Evolutionary conservation across 2,329 filamentous ascomycete species (phyloP).

Genomic region (Sclerotinia subarctica): DNA sequence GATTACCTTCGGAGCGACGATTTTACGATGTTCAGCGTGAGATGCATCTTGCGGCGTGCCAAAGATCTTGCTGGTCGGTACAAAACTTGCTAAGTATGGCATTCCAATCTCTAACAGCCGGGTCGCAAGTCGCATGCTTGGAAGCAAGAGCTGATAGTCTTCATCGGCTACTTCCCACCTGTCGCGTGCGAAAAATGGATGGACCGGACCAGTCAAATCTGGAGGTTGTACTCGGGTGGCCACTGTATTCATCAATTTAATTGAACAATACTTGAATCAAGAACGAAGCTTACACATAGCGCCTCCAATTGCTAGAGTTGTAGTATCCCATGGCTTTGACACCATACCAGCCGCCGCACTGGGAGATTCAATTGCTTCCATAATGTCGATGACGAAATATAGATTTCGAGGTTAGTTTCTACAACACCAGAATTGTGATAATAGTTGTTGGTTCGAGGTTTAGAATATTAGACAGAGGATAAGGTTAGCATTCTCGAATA

Average conservation of each 20-base stretch:
- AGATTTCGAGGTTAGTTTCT: not conserved
- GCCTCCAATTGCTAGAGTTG: constrained; percentile 6
- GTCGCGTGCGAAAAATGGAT: constrained; percentile 26
- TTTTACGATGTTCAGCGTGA: not conserved
- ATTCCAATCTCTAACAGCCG: constrained; percentile 29
- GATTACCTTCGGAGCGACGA: constrained; percentile 12
- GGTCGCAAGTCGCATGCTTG: constrained; percentile 32
- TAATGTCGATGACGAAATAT: not conserved
- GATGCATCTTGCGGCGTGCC: not conserved
- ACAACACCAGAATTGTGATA: not conserved
- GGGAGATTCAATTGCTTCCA: not conserved
- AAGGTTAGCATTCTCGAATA: not conserved
- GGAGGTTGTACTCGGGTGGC: not conserved
- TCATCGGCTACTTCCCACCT: constrained; percentile 27
- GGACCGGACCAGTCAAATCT: constrained; percentile 20
- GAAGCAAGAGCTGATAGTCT: constrained; percentile 29
- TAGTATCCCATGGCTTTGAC: constrained; percentile 14
- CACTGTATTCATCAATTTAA: not conserved
- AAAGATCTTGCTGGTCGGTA: constrained; percentile 25
- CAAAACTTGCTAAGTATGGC: constrained; percentile 31
- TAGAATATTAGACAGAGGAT: not conserved
- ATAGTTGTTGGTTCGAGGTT: not conserved
- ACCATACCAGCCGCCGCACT: not conserved
- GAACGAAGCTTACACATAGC: constrained; percentile 6
- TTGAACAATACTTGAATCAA: not conserved